Conservation (phyloP, 1,284 basidiomycete species). For the Marasmius sp. region DNA sequence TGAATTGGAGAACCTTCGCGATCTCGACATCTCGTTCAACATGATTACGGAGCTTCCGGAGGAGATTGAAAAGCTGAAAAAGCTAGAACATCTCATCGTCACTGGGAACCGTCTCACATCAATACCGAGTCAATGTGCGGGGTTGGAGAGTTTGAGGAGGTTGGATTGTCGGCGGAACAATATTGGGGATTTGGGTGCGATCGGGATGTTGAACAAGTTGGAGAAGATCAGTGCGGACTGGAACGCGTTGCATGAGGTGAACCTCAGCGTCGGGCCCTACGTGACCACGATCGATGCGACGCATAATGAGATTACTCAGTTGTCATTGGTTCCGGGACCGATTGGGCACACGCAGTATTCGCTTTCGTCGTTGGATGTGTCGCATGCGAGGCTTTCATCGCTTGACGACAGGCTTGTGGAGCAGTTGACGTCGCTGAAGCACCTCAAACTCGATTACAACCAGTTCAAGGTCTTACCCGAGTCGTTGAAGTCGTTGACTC, state of each 20-base stretch:
- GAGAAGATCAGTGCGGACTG: conserved; percentile 75
- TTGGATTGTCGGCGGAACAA: conserved; percentile 86
- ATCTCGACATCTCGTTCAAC: conserved; percentile 97
- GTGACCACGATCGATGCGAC: conserved; percentile 68
- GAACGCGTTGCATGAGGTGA: conserved; percentile 79
- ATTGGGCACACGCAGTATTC: conserved; percentile 56
- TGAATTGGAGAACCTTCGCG: conserved; percentile 72
- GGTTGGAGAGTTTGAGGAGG: conserved; percentile 63
- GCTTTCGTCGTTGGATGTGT: conserved; percentile 85
- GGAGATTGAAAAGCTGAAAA: conserved; percentile 71
- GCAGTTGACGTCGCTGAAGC: conserved; percentile 73
- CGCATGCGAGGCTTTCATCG: conserved; percentile 86
- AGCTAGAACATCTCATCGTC: conserved; percentile 78
- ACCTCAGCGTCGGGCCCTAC: conserved; percentile 69
- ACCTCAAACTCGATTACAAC: conserved; percentile 83
- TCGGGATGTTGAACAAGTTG: conserved; percentile 71
- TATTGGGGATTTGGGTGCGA: conserved; percentile 72
- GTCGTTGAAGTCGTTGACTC: conserved; percentile 71
- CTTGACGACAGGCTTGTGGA: conserved; percentile 76
- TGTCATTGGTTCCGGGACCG: conserved; percentile 65
- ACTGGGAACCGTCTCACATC: conserved; percentile 85
- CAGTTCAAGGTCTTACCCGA: conserved; percentile 86
- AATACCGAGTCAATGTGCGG: conserved; percentile 71
- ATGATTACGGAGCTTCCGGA: conserved; percentile 82
- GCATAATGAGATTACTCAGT: conserved; percentile 81